These are phyloP conservation scores for Lyophyllum semitale DNA, from an alignment of 768 basidiomycete species.

Conservation along the genomic window DNA sequence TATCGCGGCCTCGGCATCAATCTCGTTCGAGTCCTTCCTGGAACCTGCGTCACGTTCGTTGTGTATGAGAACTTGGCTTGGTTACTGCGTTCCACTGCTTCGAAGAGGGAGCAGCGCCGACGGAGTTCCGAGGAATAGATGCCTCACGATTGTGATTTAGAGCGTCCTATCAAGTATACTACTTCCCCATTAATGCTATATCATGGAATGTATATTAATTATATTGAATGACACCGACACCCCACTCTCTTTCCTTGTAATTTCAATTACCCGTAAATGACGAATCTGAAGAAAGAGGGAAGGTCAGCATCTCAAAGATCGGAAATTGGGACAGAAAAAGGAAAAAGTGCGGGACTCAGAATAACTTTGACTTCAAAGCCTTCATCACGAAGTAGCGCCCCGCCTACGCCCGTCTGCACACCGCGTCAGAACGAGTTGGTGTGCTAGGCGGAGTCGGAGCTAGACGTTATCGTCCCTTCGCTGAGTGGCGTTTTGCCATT, in stretches of 20 bases:
- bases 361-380: conserved; percentile 19
- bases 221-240: neutral
- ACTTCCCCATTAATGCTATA: conserved; percentile 6
- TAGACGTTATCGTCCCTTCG: conserved; percentile 13
- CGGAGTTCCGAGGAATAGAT: conserved; percentile 5
- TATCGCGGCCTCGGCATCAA: conserved; percentile 96
- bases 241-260: neutral
- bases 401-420: conserved; percentile 15
- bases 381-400: conserved; percentile 16
- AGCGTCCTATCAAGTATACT: neutral
- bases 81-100: conserved; percentile 69
- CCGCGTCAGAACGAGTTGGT: conserved; percentile 19
- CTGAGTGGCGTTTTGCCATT: conserved; percentile 14
- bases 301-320: neutral
- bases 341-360: conserved; percentile 1
- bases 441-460: conserved; percentile 13
- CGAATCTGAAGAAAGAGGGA: neutral
- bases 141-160: neutral
- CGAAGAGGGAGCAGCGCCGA: conserved; percentile 41
- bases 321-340: neutral
- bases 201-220: conserved; percentile 9
- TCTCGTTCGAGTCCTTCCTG: conserved; percentile 91
- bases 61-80: conserved; percentile 94
- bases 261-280: too few relatives aligned
- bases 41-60: conserved; percentile 97